Evolutionary conservation across 805 yeast genomes (phyloP), one percentile per base, ranked within the genome.

Genomic region (Zygoascus biomembranicola): DNA sequence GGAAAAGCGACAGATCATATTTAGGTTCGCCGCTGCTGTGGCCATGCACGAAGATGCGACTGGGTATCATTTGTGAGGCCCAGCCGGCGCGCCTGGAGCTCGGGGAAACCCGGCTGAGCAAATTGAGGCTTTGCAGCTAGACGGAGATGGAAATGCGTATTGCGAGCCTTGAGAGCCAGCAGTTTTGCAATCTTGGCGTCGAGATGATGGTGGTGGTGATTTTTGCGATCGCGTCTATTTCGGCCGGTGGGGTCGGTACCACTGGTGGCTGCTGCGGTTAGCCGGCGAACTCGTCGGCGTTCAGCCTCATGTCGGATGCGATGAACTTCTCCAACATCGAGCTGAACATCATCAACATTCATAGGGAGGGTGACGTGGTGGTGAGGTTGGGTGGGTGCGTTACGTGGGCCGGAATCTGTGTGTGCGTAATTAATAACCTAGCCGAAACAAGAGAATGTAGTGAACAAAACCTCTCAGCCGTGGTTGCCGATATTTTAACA

Each of bases 31-130:
- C n/a, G n/a, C n/a, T 6, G 28, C 28, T 23, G 28, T 6, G 28
- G 28, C 39, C 39, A 35, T n/a, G 13, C 16, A 31, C 32, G 31
- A 16, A 37, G 32, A 9, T 37, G 31, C 51, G 43, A 35, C 19
- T 37, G 31, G 2, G 32, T 20, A 14, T 48, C 43, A 16, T 51
- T 46, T 4, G 16, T 16, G 13, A 46, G 49, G 13, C 48, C 41
- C 9, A 51, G 26, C 6, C 44, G 23, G 19, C n/a, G 23, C 9
- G 49, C 43, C 26, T 51, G 54, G 14, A 18, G 26, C 5, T 44
- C 19, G 16, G 35, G 37, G 26, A 51, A 51, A 8, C 46, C 46
- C 14, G 54, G 54, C 19, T 35, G 32, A 39, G 37, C 35, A 43
- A 35, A 51, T 23, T 45, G 50, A 8, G 26, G 45, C 19, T 31